A percentile compares a stretch with the other conserved stretches of the same genome.
Conservation (phyloP, 768 basidiomycete genomes). For the Tephrocybe sp. region DNA sequence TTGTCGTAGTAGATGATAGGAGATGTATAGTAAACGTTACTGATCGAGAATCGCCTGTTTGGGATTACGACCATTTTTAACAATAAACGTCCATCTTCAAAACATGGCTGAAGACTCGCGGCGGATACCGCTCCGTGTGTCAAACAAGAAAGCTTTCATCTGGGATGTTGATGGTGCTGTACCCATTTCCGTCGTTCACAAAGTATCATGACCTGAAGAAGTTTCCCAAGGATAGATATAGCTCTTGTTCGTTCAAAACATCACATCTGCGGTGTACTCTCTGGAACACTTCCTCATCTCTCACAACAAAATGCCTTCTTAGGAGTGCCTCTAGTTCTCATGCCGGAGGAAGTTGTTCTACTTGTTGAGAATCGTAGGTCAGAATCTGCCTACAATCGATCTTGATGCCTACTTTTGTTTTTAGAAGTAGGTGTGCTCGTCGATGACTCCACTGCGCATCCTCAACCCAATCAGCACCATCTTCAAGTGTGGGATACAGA, state of each 20-base stretch:
- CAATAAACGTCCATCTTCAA: not conserved
- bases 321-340: conserved; percentile 84
- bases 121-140: conserved; percentile 64
- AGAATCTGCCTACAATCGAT: conserved; percentile 5
- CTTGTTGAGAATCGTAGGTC: conserved; percentile 77
- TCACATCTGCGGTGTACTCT: conserved; percentile 80
- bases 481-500: conserved; percentile 54
- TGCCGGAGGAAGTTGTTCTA: conserved; percentile 91
- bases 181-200: not conserved
- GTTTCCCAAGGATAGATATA: conserved; percentile 56
- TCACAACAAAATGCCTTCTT: conserved; percentile 97
- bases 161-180: conserved; percentile 83
- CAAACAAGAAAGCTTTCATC: conserved; percentile 81
- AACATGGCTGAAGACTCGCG: conserved; percentile 23
- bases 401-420: not conserved
- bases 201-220: conserved; percentile 12
- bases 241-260: conserved; percentile 77
- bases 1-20: no score
- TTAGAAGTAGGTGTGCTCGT: conserved; percentile 77
- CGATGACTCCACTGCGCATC: conserved; percentile 65
- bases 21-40: no score
- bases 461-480: conserved; percentile 43
- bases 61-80: no score
- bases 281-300: conserved; percentile 91
- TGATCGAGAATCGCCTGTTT: no score